Evolutionary conservation across 768 basidiomycete genomes (phyloP), one percentile per base, ranked within the genome.

Genomic region (Imleria badia): DNA sequence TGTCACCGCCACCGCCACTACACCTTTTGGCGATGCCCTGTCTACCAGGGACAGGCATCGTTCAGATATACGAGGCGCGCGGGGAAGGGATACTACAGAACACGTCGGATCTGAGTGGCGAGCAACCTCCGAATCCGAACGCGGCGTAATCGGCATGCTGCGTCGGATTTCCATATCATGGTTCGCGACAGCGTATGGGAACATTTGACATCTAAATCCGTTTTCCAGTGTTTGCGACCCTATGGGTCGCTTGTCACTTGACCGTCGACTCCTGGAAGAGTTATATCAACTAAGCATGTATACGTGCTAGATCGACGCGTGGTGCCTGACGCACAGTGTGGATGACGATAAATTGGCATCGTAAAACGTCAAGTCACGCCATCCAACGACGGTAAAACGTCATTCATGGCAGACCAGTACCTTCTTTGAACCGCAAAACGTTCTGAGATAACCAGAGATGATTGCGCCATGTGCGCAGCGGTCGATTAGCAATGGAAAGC

Each of bases 11-110:
- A 22, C 35, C 3, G 44, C 50, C 22, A 11, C n/a, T n/a, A 50
- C 45, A 36, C 50, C 50, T 13, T 47, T 34, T 13, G 42, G 31
- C 15, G 36, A 5, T 13, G 34, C 30, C n/a, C n/a, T 10, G 50
- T 52, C 2, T 23, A 48, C 13, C 14, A 38, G 53, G 46, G 19
- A 43, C 40, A 14, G 53, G 53, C 11, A 33, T 55, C 13, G 26
- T 51, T 36, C 50, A 58, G 19, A 40, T 30, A 29, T 60, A 60
- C 33, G 42, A 52, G 29, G 36, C 56, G 5, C 14, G 9, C 5
- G 52, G 45, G 14, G 52, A 40, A 5, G 48, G 1, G 14, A 29
- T 3, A 19, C n/a, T 20, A 48, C 14, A 0, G 51, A 13, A 20
- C 11, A 36, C 26, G n/a, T 13, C 45, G 3, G 45, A 49, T 52